Conservation (phyloP, 768 basidiomycete genomes). For the Trametes cinnabarina region DNA sequence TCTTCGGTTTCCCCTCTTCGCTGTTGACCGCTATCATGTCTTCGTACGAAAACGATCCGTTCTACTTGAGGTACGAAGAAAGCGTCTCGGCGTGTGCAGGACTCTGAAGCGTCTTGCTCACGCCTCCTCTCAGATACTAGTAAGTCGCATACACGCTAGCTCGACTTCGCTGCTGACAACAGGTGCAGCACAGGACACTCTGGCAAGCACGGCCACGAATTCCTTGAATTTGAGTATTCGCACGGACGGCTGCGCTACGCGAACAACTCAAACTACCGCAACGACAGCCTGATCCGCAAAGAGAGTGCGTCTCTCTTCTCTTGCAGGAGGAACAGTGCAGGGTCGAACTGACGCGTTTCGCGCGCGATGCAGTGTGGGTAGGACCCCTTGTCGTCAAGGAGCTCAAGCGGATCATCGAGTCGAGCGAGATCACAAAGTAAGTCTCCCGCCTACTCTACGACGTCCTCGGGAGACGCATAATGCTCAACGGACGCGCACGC, state of each 20-base stretch:
- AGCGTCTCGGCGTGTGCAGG: constrained; percentile 23
- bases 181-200: constrained; percentile 89
- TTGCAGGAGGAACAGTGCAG: too few relatives aligned
- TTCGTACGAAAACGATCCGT: constrained; percentile 66
- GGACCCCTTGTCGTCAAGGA: constrained; percentile 91
- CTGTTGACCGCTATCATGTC: constrained; percentile 34
- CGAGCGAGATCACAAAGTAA: constrained; percentile 93
- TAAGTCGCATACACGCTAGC: constrained; percentile 30
- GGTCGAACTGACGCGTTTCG: not conserved
- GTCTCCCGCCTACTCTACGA: constrained; percentile 22
- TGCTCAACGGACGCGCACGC: not conserved
- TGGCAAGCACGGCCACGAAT: constrained; percentile 96
- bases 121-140: constrained; percentile 46
- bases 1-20: not conserved
- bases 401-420: constrained; percentile 88
- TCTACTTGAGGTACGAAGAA: constrained; percentile 66
- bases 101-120: constrained; percentile 19
- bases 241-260: constrained; percentile 96
- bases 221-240: constrained; percentile 97
- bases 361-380: constrained; percentile 93
- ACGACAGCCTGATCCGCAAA: constrained; percentile 97
- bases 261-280: constrained; percentile 99
- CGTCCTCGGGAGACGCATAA: too few relatives aligned
- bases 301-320: constrained; percentile 67
- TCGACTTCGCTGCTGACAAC: constrained; percentile 33